Evolutionary conservation across 1,139 yeast genomes (phyloP), one percentile per base, ranked within the genome.

Genomic region (Geotrichum macrosporum): DNA sequence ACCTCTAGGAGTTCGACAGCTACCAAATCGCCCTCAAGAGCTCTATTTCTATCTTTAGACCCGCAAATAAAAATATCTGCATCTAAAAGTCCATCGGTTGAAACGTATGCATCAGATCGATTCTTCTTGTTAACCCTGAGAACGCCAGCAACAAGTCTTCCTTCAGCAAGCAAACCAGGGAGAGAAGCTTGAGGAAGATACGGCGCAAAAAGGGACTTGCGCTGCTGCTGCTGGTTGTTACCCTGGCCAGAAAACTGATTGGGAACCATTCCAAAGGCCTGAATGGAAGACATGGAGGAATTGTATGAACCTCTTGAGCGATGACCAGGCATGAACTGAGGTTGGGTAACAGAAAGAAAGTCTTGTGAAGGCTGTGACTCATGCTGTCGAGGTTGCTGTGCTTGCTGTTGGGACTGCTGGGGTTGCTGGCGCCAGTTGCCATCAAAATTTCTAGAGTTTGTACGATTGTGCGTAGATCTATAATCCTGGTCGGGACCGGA

Each of bases 61-160:
- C 98, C 98, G 71, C 97, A 94, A 56, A 92, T 92, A 63, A 88
- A 92, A 53, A 92, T 87, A 66, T 92, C 98, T 0, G 97, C 95
- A 67, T 92, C 98, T 54, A 92, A 74, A 37, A 89, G 75, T 2
- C 96, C 96, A 63, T 89, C 96, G 0, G 97, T 92, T 3, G 96
- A 82, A 15, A 92, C 97, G 67, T 94, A 92, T 1, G 98, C 98
- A 67, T 92, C 98, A 0, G 96, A 86, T 59, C 98, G 77, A 65
- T 92, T 92, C 68, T 92, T 92, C 64, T 88, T 88, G 68, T 92
- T 92, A 45, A 92, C 98, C 57, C 98, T 77, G 58, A 92, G 73
- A 20, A 84, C 82, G 57, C 98, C 98, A 3, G 95, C 83, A 5
- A 92, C 98, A 51, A 92, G 74, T 53, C 89, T 77, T 19, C 98